Conservation (phyloP, 176 grass and related monocot genomes). For the Triticum timopheevii region DNA sequence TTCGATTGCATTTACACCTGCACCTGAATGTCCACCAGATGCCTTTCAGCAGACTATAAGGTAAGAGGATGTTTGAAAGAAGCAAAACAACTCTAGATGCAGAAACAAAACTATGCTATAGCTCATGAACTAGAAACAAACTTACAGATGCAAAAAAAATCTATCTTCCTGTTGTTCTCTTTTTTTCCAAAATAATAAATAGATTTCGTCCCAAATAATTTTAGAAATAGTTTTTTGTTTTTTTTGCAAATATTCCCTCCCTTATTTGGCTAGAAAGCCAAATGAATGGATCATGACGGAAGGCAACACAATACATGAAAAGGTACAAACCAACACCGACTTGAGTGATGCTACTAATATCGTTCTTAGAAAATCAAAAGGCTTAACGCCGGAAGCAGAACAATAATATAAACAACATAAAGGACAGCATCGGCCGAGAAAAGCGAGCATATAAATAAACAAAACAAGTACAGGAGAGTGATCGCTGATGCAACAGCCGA, state of each 20-base stretch:
- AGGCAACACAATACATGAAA: neutral
- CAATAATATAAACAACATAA: constrained; percentile 12
- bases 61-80: constrained; percentile 19
- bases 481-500: constrained; percentile 30
- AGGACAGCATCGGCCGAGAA: neutral
- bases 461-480: neutral
- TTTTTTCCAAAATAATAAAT: neutral
- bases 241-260: neutral
- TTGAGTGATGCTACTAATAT: neutral
- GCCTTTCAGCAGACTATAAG: constrained; percentile 39
- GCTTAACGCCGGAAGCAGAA: neutral
- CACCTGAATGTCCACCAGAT: constrained; percentile 55
- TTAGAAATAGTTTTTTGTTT: neutral
- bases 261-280: neutral
- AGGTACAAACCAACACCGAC: neutral
- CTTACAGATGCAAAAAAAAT: neutral
- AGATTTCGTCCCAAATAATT: too few relatives aligned
- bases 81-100: constrained; percentile 1
- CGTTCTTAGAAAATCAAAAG: neutral
- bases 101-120: neutral
- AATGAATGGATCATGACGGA: neutral
- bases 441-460: neutral
- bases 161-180: neutral
- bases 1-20: constrained; percentile 87
- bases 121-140: constrained; percentile 1